phyloP scores from a whole-genome alignment of 306 rosid genomes.

The Potentilla sterilis region DNA sequence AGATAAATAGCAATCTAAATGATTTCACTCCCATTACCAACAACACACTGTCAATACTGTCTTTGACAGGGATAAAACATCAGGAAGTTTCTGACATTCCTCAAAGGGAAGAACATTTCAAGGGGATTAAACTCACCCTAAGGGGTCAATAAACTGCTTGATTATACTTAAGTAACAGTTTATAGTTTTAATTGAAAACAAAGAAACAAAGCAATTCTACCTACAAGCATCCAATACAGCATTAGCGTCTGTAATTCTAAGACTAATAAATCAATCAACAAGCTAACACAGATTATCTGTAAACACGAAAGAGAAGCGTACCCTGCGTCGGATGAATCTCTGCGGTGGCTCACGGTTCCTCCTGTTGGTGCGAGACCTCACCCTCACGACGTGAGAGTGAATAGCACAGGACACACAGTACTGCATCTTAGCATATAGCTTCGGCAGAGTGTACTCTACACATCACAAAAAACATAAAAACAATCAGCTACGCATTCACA shows the following conservation, averaged over 20 bases:
- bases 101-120: too few relatives aligned
- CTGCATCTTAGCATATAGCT: slow-evolving; percentile 96
- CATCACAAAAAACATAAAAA: neutral
- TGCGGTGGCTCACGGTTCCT: slow-evolving; percentile 90
- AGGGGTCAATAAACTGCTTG: neutral
- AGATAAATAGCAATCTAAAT: neutral
- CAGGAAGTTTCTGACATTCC: too few relatives aligned
- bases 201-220: neutral
- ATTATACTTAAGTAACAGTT: too few relatives aligned
- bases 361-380: slow-evolving; percentile 76
- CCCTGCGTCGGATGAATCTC: slow-evolving; percentile 86
- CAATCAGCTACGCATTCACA: neutral
- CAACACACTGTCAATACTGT: too few relatives aligned
- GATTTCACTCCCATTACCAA: too few relatives aligned
- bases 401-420: slow-evolving; percentile 96
- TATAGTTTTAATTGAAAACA: too few relatives aligned
- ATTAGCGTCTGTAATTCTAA: neutral
- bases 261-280: neutral
- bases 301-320: neutral
- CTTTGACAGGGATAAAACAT: too few relatives aligned
- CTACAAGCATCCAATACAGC: neutral
- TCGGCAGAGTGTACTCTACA: slow-evolving; percentile 84
- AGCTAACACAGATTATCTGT: too few relatives aligned
- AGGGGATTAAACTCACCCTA: too few relatives aligned
- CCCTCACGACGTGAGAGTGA: slow-evolving; percentile 97